Conservation (phyloP, 2,329 filamentous ascomycete species). For the Neonectria hederae region DNA sequence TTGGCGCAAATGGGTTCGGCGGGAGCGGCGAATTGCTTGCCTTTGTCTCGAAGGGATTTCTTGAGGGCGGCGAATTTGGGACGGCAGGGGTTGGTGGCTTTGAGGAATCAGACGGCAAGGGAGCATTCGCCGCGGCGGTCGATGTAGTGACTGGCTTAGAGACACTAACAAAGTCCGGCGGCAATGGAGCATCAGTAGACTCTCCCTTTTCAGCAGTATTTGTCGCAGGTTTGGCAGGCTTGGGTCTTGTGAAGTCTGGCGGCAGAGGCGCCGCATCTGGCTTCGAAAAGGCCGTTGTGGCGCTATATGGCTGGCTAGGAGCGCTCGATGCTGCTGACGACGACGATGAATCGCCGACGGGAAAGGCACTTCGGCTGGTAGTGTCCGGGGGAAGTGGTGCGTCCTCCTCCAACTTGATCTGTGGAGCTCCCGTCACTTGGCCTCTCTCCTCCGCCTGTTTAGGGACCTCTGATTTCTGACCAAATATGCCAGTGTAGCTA, state of each 20-base stretch:
- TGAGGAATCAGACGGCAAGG: slow-evolving; percentile 47
- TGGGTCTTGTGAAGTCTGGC: slow-evolving; percentile 49
- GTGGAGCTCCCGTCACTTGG: slow-evolving; percentile 41
- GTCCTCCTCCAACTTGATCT: slow-evolving; percentile 50
- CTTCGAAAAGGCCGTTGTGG: slow-evolving; percentile 41
- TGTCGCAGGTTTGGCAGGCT: slow-evolving; percentile 18
- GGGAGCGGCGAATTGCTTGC: slow-evolving; percentile 54
- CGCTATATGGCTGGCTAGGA: slow-evolving; percentile 43
- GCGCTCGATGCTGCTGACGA: slow-evolving; percentile 58
- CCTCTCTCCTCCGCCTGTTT: slow-evolving; percentile 25
- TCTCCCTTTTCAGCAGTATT: slow-evolving; percentile 7
- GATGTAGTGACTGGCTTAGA: slow-evolving; percentile 33
- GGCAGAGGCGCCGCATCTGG: slow-evolving; percentile 54
- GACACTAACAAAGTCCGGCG: slow-evolving; percentile 47
- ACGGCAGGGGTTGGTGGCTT: slow-evolving; percentile 25
- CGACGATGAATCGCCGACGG: slow-evolving; percentile 61
- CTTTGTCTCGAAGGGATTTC: slow-evolving; percentile 49
- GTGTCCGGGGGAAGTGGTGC: slow-evolving; percentile 64
- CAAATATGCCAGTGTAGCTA: slow-evolving; percentile 38
- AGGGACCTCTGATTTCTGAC: slow-evolving; percentile 29
- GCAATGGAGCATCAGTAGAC: slow-evolving; percentile 39
- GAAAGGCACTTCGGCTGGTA: slow-evolving; percentile 62
- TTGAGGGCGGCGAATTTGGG: slow-evolving; percentile 53
- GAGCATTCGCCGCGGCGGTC: slow-evolving; percentile 38
- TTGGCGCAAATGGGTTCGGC: slow-evolving; percentile 49